Evolutionary conservation across 306 rosid species (phyloP).

Genomic region (Medicago arabica): DNA sequence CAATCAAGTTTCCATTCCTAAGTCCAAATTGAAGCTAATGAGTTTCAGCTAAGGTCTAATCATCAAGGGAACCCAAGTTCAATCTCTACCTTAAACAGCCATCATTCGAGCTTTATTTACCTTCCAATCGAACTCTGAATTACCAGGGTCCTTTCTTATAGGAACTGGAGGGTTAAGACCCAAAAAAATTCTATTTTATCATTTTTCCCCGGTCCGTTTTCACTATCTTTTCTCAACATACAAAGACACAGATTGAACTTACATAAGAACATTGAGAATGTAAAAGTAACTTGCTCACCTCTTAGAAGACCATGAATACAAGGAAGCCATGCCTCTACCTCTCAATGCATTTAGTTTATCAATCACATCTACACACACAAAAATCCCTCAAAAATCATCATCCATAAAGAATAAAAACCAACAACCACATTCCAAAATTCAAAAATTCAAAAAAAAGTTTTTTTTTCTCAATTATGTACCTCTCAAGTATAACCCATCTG

Average conservation of each 20-base stretch:
- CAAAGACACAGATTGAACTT: slow-evolving; percentile 40
- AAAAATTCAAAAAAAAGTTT: background rate
- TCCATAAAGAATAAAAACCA: background rate
- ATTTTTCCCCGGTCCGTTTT: background rate
- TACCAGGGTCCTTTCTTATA: background rate
- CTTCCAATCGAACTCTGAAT: no score
- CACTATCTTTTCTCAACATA: background rate
- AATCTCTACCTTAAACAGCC: background rate
- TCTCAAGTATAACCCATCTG: slow-evolving; percentile 81
- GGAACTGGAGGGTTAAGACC: background rate
- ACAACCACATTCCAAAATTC: background rate
- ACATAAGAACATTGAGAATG: slow-evolving; percentile 19
- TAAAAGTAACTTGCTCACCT: slow-evolving; percentile 56
- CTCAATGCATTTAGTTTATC: slow-evolving; percentile 77
- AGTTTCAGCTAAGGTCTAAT: background rate
- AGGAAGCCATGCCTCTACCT: slow-evolving; percentile 95
- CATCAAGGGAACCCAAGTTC: background rate
- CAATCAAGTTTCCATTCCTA: background rate
- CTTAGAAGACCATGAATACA: slow-evolving; percentile 97
- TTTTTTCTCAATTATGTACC: slow-evolving; percentile 50
- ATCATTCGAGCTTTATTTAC: background rate
- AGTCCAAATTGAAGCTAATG: background rate
- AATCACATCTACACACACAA: slow-evolving; percentile 74
- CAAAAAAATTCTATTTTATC: background rate
- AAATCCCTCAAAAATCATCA: slow-evolving; percentile 40